phyloP scores from a whole-genome alignment of 306 rosid genomes.

The Calophaca sinica region DNA sequence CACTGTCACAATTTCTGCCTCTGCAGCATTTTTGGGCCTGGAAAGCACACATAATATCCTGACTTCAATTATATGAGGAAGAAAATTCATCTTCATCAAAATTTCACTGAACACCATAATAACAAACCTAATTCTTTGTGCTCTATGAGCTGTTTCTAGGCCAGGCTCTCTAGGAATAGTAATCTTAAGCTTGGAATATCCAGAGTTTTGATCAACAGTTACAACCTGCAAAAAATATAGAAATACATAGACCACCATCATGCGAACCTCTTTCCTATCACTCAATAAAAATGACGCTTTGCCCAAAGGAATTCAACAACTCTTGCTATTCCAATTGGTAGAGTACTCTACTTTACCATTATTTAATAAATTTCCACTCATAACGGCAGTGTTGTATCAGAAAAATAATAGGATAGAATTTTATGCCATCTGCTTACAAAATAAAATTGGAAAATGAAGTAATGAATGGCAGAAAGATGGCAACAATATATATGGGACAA shows the following conservation, averaged over 20 bases:
- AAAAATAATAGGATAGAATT: slow-evolving; percentile 16
- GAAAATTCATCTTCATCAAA: slow-evolving; percentile 19
- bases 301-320: slow-evolving; percentile 29
- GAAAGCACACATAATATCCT: slow-evolving; percentile 38
- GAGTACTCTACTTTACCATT: slow-evolving; percentile 2
- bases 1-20: slow-evolving; percentile 54
- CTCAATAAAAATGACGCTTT: slow-evolving; percentile 14
- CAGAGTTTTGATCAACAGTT: slow-evolving; percentile 58
- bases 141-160: slow-evolving; percentile 83
- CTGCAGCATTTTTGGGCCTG: slow-evolving; percentile 71
- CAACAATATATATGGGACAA: slow-evolving; percentile 18
- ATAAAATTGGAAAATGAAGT: slow-evolving; percentile 25
- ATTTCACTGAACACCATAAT: slow-evolving; percentile 36
- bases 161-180: slow-evolving; percentile 93
- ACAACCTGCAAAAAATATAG: slow-evolving; percentile 64
- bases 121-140: slow-evolving; percentile 81
- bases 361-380: slow-evolving; percentile 6
- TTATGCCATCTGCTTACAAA: slow-evolving; percentile 24
- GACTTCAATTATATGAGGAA: slow-evolving; percentile 29
- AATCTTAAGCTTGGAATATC: slow-evolving; percentile 65
- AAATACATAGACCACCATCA: slow-evolving; percentile 29
- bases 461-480: background rate
- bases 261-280: slow-evolving; percentile 29
- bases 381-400: background rate
- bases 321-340: slow-evolving; percentile 30